Evolutionary conservation across 345 rosid genomes (phyloP).

Genomic region (Rhodomyrtus tomentosa): DNA sequence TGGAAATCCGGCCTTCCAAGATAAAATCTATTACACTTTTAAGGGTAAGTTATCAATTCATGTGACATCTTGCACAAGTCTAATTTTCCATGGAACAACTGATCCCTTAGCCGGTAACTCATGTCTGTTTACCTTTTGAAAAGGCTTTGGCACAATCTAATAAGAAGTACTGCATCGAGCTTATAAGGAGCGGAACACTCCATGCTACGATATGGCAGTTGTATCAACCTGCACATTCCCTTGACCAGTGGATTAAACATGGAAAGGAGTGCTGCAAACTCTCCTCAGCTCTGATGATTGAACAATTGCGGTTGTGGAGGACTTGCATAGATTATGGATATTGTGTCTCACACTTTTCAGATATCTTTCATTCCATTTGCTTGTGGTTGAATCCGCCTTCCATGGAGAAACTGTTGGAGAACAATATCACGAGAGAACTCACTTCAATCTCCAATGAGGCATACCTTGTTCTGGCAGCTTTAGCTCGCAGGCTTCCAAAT

Average conservation of each 20-base stretch:
- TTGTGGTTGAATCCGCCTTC: slow-evolving; percentile 80
- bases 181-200: slow-evolving; percentile 42
- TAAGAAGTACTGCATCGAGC: slow-evolving; percentile 38
- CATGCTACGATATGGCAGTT: slow-evolving; percentile 59
- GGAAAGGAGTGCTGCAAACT: slow-evolving; percentile 69
- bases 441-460: slow-evolving; percentile 60
- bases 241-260: slow-evolving; percentile 56
- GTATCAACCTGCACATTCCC: slow-evolving; percentile 43
- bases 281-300: slow-evolving; percentile 62
- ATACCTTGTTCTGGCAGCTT: slow-evolving; percentile 64
- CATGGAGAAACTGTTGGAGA: slow-evolving; percentile 45
- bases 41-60: slow-evolving; percentile 35
- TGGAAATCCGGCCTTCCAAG: slow-evolving; percentile 38
- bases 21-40: slow-evolving; percentile 54
- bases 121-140: not conserved
- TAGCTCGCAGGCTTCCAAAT: slow-evolving; percentile 62
- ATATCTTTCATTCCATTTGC: slow-evolving; percentile 70
- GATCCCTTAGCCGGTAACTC: not conserved
- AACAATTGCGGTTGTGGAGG: slow-evolving; percentile 79
- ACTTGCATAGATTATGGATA: slow-evolving; percentile 58
- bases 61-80: not conserved
- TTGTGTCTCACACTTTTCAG: slow-evolving; percentile 54
- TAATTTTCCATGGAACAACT: not conserved
- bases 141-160: slow-evolving; percentile 74
- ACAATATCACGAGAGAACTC: slow-evolving; percentile 46